A percentile compares a stretch with the other conserved stretches of the same genome.
Evolutionary conservation across 2,329 filamentous ascomycete species (phyloP).

Genomic region (Polytolypa hystricis): DNA sequence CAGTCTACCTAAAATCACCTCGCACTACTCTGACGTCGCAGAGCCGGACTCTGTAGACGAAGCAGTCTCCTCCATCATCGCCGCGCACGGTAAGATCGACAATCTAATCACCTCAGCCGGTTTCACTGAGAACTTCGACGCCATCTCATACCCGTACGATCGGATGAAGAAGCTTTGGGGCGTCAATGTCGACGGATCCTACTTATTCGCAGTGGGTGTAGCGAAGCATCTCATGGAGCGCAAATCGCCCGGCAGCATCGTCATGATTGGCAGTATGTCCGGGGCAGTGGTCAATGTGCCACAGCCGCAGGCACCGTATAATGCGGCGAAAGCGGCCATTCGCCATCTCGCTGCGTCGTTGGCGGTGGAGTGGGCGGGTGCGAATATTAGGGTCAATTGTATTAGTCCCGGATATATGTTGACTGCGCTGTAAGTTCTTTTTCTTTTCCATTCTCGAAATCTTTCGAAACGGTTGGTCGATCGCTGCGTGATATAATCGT

Average conservation of each 20-base stretch:
- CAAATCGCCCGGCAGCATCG: constrained; percentile 69
- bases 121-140: constrained; percentile 92
- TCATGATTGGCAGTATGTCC: constrained; percentile 93
- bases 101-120: constrained; percentile 91
- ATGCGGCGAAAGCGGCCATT: constrained; percentile 84
- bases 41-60: constrained; percentile 65
- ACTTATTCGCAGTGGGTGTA: constrained; percentile 72
- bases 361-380: constrained; percentile 86
- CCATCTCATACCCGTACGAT: constrained; percentile 80
- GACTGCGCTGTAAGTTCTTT: constrained; percentile 64
- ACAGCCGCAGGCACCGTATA: constrained; percentile 87
- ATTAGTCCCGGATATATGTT: constrained; percentile 96
- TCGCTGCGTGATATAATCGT: background rate
- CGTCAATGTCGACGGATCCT: constrained; percentile 89
- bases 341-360: constrained; percentile 77
- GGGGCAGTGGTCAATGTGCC: constrained; percentile 90
- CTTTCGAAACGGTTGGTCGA: too few relatives aligned
- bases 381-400: constrained; percentile 85
- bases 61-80: constrained; percentile 59
- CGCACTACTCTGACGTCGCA: constrained; percentile 81
- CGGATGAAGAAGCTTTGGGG: constrained; percentile 88
- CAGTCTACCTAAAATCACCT: constrained; percentile 63
- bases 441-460: constrained; percentile 5
- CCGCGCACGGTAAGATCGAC: constrained; percentile 71
- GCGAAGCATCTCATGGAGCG: constrained; percentile 82